A percentile compares a stretch with the other conserved stretches of the same genome.
These are phyloP conservation scores for Candida sonorensis DNA, from an alignment of 805 yeast genomes.

Conservation along the genomic window DNA sequence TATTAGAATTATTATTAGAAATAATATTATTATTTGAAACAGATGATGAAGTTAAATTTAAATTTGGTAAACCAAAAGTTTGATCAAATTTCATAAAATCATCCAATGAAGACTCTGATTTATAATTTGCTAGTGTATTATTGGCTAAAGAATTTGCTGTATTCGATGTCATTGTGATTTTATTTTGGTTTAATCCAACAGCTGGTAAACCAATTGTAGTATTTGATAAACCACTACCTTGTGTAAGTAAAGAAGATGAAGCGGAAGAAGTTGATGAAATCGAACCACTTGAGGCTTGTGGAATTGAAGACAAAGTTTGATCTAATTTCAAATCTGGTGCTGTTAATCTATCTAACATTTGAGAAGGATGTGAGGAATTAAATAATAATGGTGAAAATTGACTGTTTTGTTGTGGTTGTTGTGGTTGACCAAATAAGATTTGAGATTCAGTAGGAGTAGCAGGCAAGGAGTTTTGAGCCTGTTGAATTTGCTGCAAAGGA, in stretches of 20 bases:
- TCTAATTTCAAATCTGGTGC: background rate
- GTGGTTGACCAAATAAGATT: background rate
- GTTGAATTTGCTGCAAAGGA: background rate
- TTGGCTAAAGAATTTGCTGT: background rate
- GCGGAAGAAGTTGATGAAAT: constrained; percentile 1
- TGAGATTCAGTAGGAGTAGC: too few species aligned
- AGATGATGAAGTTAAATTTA: too few species aligned
- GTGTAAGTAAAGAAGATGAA: background rate
- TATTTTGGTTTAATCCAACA: background rate
- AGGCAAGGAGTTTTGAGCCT: background rate
- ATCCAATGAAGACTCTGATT: background rate
- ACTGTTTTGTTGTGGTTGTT: background rate
- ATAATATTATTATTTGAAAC: background rate
- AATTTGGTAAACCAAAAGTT: background rate
- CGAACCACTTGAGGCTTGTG: constrained; percentile 1
- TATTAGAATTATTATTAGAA: background rate
- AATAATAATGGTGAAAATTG: background rate
- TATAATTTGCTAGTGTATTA: background rate
- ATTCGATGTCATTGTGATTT: too few species aligned
- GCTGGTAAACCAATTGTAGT: background rate
- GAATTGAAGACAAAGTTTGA: background rate
- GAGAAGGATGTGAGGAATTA: background rate
- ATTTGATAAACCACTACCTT: background rate
- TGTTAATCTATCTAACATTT: background rate
- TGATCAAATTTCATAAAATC: constrained; percentile 1